phyloP scores from a whole-genome alignment of 768 basidiomycete genomes.

The Hygrophorus pudorinus region DNA sequence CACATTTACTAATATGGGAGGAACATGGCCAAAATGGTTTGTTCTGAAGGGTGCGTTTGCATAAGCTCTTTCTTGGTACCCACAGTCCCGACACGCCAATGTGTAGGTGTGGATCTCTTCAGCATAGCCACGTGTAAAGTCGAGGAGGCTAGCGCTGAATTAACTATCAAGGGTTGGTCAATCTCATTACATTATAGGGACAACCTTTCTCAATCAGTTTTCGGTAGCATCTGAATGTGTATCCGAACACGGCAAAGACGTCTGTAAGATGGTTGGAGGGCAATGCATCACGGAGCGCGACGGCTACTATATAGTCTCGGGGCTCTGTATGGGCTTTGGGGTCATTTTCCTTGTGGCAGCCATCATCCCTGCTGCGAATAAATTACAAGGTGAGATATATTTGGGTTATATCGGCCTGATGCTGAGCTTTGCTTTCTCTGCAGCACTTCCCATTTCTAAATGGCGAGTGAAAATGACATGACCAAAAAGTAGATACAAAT shows the following conservation, averaged over 20 bases:
- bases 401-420: not conserved
- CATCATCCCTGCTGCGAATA: slow-evolving; percentile 76
- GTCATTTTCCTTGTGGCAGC: slow-evolving; percentile 60
- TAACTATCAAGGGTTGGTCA: slow-evolving; percentile 44
- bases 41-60: slow-evolving; percentile 67
- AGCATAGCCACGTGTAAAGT: slow-evolving; percentile 78
- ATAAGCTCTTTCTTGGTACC: not conserved
- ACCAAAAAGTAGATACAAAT: slow-evolving; percentile 1
- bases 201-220: slow-evolving; percentile 8
- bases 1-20: slow-evolving; percentile 93
- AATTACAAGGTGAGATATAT: slow-evolving; percentile 64
- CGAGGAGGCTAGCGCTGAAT: slow-evolving; percentile 40
- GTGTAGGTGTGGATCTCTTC: slow-evolving; percentile 75
- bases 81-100: slow-evolving; percentile 8
- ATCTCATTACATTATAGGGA: not conserved
- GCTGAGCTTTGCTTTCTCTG: slow-evolving; percentile 6
- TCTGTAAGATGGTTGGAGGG: slow-evolving; percentile 68
- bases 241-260: slow-evolving; percentile 79
- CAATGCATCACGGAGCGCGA: slow-evolving; percentile 77
- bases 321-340: slow-evolving; percentile 73
- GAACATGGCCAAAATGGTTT: slow-evolving; percentile 97
- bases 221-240: slow-evolving; percentile 74
- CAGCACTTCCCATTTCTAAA: slow-evolving; percentile 58
- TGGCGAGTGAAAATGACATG: slow-evolving; percentile 58
- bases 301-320: slow-evolving; percentile 84